These are phyloP conservation scores for Cyberlindnera subsufficiens DNA, from an alignment of 805 yeast genomes.

Conservation along the genomic window DNA sequence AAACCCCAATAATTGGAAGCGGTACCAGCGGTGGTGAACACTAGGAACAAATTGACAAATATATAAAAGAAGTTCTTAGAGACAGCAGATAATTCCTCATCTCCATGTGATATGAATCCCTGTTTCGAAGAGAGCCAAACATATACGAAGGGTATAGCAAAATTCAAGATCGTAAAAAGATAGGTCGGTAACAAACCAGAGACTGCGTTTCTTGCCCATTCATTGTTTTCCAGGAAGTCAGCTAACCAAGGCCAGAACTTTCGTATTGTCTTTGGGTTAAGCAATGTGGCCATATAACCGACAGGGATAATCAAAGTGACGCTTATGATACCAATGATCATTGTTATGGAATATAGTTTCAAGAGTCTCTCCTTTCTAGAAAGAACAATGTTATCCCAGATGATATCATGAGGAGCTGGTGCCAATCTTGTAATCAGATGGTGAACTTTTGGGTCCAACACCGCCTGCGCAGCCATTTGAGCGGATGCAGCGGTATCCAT, in stretches of 20 bases:
- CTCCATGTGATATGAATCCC: constrained; percentile 88
- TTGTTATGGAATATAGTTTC: constrained; percentile 58
- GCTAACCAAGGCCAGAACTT: constrained; percentile 84
- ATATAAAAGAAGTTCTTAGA: constrained; percentile 92
- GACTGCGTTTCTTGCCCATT: constrained; percentile 71
- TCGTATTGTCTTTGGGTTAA: constrained; percentile 72
- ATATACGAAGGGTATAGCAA: constrained; percentile 78
- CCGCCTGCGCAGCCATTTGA: constrained; percentile 95
- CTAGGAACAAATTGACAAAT: constrained; percentile 88
- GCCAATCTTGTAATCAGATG: constrained; percentile 79
- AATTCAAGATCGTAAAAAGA: constrained; percentile 79
- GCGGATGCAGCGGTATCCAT: constrained; percentile 95
- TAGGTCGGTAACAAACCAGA: constrained; percentile 91
- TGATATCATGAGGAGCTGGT: constrained; percentile 93
- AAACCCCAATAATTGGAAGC: constrained; percentile 76
- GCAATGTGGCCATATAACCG: constrained; percentile 73
- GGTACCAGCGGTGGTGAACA: constrained; percentile 91
- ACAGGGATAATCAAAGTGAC: constrained; percentile 79
- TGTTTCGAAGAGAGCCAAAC: constrained; percentile 78
- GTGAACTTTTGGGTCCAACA: constrained; percentile 82
- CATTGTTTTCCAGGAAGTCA: constrained; percentile 50
- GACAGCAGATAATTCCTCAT: constrained; percentile 84
- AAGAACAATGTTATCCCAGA: constrained; percentile 86
- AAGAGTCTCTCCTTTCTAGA: constrained; percentile 66
- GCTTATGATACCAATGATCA: constrained; percentile 62